Base-by-base conservation (phyloP, 371 early-diverging fungal genomes). In the Mucor velutinosus region DNA sequence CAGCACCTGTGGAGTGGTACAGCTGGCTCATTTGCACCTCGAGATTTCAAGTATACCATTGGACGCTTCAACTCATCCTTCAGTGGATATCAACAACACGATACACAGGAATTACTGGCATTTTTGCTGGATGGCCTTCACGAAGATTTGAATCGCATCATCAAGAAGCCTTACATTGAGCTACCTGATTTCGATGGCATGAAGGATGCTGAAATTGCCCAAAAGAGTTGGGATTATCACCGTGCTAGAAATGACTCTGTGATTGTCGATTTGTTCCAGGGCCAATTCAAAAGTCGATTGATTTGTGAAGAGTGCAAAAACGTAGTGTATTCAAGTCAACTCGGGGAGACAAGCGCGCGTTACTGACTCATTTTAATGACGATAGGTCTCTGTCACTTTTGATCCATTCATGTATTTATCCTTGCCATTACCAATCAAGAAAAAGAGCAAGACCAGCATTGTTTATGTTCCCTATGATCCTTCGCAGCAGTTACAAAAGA, bases 251-350 rank as follows among this genome's bases (percentile, higher is more conserved):
- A 91, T 66, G 87, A 88, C 65, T 90, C 91, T 7, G 76, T 91
- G 58, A 83, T 95, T 72, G 89, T 92, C 4, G 93, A 93, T 70
- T 72, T 92, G 11, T 95, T 95, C 70, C 94, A 94, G 71, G 94
- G 93, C 1, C 91, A 93, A 71, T 90, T 90, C 71, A 93, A 90
- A 70, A 88, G 89, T 32, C 87, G 88, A 1, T 77, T 94, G 30
- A 82, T 87, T 27, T 97, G 97, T 69, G 70, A 80, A 21, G 86
- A 76, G 14, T 93, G 94, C 64, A 58, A 72, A 8, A 85, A 89
- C 75, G 82, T 81, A 55, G 14, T 49, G 23, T 21, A 23, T 49
- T 6, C 17, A 19, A 4, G 19, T 19, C n/a, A 7, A 27, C 43
- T 27, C 23, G 23, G 27, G 1, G n/a, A n/a, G n/a, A 53, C 11